Percentiles rank a stretch among this genome's conserved stretches.
phyloP scores from a whole-genome alignment of 371 early-diverging fungal species.

The Zychaea mexicana region DNA sequence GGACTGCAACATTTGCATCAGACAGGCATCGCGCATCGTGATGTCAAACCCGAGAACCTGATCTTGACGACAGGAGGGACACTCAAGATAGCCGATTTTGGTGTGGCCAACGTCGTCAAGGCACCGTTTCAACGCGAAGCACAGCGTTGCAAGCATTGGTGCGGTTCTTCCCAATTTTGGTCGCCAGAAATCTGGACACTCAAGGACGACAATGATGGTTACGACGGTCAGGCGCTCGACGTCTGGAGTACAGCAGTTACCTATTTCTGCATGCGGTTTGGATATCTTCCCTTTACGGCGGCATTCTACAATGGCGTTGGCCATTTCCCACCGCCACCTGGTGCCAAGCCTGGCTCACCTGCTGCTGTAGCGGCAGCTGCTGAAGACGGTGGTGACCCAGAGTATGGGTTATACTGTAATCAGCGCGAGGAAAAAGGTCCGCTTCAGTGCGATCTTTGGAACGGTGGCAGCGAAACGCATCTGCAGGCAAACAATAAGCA shows the following conservation, averaged over 20 bases:
- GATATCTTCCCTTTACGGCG: conserved; percentile 61
- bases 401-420: conserved; percentile 29
- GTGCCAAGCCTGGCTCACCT: conserved; percentile 53
- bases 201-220: conserved; percentile 52
- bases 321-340: conserved; percentile 29
- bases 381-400: conserved; percentile 39
- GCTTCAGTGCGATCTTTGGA: not conserved
- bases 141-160: conserved; percentile 76
- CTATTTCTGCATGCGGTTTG: conserved; percentile 78
- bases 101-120: conserved; percentile 91
- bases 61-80: conserved; percentile 78
- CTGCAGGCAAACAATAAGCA: not conserved
- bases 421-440: conserved; percentile 19
- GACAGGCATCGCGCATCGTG: conserved; percentile 87
- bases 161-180: conserved; percentile 90
- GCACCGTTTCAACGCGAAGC: conserved; percentile 72
- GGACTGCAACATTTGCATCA: conserved; percentile 96
- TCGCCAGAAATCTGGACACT: conserved; percentile 80
- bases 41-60: conserved; percentile 93
- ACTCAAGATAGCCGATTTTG: conserved; percentile 98
- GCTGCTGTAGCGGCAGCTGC: conserved; percentile 32
- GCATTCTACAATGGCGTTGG: conserved; percentile 53
- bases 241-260: conserved; percentile 59
- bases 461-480: conserved; percentile 3
- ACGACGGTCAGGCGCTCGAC: conserved; percentile 82